A percentile compares a stretch with the other conserved stretches of the same genome.
Conservation (phyloP, 345 rosid species). For the Mallotus nudiflorus region DNA sequence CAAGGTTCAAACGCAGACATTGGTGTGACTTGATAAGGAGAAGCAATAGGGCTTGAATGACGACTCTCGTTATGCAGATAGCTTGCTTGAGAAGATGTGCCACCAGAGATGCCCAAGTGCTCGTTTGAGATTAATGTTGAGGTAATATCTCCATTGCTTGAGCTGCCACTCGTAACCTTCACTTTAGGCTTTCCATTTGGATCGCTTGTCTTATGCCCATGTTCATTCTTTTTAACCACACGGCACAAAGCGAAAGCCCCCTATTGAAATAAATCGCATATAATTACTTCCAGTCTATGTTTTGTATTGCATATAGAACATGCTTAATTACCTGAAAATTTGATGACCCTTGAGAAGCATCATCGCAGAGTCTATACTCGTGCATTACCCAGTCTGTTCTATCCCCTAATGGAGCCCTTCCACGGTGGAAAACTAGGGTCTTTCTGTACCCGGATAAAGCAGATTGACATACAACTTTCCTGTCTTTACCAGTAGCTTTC, state of each 20-base stretch:
- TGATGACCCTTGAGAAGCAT: slow-evolving; percentile 47
- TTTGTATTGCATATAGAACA: too few relatives aligned
- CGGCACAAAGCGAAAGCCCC: slow-evolving; percentile 86
- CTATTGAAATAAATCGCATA: slow-evolving; percentile 26
- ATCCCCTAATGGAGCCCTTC: slow-evolving; percentile 80
- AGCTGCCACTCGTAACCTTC: slow-evolving; percentile 36
- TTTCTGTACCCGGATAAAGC: slow-evolving; percentile 54
- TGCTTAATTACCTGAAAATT: slow-evolving; percentile 46
- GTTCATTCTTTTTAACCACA: slow-evolving; percentile 61
- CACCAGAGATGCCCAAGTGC: slow-evolving; percentile 35
- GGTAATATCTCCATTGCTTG: slow-evolving; percentile 36
- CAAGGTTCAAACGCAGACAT: slow-evolving; percentile 36
- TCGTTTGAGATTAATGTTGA: slow-evolving; percentile 42
- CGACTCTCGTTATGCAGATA: slow-evolving; percentile 34
- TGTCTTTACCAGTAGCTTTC: slow-evolving; percentile 95
- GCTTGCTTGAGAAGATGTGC: slow-evolving; percentile 47
- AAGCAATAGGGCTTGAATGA: slow-evolving; percentile 45
- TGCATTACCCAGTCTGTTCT: slow-evolving; percentile 85
- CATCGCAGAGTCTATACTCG: slow-evolving; percentile 76
- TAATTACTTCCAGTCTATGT: neutral
- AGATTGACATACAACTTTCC: slow-evolving; percentile 62
- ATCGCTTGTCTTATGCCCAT: slow-evolving; percentile 43
- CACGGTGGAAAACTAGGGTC: slow-evolving; percentile 77
- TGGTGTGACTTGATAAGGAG: slow-evolving; percentile 41
- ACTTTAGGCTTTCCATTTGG: slow-evolving; percentile 30